Evolutionary conservation across 148 eudicot species (phyloP).

Genomic region (Chenopodium quinoa): DNA sequence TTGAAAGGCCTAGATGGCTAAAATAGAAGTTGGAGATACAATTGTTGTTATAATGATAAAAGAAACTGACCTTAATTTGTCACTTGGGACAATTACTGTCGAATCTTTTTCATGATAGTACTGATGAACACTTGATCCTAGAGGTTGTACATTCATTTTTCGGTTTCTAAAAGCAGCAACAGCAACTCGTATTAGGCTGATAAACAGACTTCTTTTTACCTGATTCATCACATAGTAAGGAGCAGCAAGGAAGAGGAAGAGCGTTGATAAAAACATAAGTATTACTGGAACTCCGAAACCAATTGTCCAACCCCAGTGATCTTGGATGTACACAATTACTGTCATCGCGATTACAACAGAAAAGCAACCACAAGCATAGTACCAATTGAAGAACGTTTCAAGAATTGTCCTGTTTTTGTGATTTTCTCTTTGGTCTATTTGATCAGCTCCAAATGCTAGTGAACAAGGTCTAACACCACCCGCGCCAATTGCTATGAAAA

Average conservation of each 20-base stretch:
- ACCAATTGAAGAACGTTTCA: slow-evolving; percentile 78
- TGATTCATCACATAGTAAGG: slow-evolving; percentile 48
- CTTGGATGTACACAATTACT: slow-evolving; percentile 72
- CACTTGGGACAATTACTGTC: slow-evolving; percentile 36
- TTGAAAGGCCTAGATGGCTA: too few species aligned
- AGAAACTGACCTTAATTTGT: slow-evolving; percentile 45
- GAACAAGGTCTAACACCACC: slow-evolving; percentile 76
- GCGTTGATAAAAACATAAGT: slow-evolving; percentile 55
- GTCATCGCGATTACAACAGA: slow-evolving; percentile 60
- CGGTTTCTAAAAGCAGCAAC: slow-evolving; percentile 59
- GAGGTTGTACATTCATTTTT: slow-evolving; percentile 26
- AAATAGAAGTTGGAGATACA: too few species aligned
- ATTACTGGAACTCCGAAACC: slow-evolving; percentile 73
- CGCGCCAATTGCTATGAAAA: slow-evolving; percentile 64
- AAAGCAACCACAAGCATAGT: slow-evolving; percentile 51
- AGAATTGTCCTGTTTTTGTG: slow-evolving; percentile 39
- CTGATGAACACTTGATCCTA: neutral
- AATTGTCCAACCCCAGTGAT: slow-evolving; percentile 60
- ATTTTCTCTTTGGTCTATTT: slow-evolving; percentile 44
- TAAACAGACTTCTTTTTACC: slow-evolving; percentile 47
- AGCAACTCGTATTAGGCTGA: slow-evolving; percentile 48
- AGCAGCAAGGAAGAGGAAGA: slow-evolving; percentile 56
- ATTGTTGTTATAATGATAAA: neutral
- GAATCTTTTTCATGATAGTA: slow-evolving; percentile 32
- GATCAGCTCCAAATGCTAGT: slow-evolving; percentile 75